Evolutionary conservation across 169 alveolate genomes (phyloP).

Genomic region (Miamiensis avidus): DNA sequence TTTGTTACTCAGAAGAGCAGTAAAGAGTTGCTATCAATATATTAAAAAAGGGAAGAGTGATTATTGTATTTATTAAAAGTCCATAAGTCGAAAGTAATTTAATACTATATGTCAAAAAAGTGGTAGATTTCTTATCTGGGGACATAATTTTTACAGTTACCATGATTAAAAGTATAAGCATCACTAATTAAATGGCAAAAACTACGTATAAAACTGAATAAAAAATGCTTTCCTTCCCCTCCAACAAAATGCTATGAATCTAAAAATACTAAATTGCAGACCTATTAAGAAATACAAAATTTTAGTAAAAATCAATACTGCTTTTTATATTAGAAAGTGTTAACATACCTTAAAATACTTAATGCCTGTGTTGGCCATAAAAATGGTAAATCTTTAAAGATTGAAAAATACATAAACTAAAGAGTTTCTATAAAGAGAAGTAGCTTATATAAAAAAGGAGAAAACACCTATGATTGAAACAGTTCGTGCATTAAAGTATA

Average conservation of each 20-base stretch:
- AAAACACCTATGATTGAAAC: conserved; percentile 14
- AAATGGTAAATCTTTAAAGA: conserved; percentile 20
- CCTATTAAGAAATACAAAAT: background rate
- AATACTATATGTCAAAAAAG: conserved; percentile 30
- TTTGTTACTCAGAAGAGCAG: conserved; percentile 25
- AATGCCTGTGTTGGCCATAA: conserved; percentile 18
- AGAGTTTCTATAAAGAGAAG: conserved; percentile 29
- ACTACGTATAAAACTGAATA: background rate
- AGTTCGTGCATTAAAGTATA: conserved; percentile 40
- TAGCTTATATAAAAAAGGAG: conserved; percentile 36
- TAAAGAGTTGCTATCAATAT: conserved; percentile 30
- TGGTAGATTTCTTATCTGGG: conserved; percentile 25
- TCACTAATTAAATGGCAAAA: conserved; percentile 19
- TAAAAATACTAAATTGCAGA: background rate
- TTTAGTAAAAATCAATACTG: too few relatives aligned
- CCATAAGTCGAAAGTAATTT: conserved; percentile 35
- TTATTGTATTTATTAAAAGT: conserved; percentile 29
- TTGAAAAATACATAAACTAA: conserved; percentile 34
- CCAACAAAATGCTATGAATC: conserved; percentile 2
- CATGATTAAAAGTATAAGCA: conserved; percentile 17
- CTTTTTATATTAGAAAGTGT: too few relatives aligned
- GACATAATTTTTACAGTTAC: conserved; percentile 20
- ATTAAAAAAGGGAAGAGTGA: conserved; percentile 37
- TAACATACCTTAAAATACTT: conserved; percentile 12
- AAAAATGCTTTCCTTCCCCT: background rate